Evolutionary conservation across 169 alveolate species (phyloP).

Genomic region (Cytauxzoon felis): DNA sequence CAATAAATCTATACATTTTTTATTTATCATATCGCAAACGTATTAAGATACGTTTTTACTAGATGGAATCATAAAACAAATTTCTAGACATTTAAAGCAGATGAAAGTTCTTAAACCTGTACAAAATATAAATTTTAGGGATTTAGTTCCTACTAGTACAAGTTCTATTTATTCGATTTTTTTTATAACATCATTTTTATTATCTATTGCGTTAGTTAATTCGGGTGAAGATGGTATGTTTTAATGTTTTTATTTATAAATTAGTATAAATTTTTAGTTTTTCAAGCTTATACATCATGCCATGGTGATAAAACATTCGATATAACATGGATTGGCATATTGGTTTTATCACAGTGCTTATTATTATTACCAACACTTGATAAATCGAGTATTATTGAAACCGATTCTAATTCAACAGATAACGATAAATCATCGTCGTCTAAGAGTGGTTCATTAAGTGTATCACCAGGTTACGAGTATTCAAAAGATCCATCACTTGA

Average conservation of each 20-base stretch:
- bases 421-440: too few relatives aligned
- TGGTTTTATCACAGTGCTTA: slow-evolving; percentile 32
- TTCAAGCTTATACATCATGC: slow-evolving; percentile 46
- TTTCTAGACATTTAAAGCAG: too few relatives aligned
- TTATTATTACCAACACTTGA: slow-evolving; percentile 20
- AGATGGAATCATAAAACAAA: too few relatives aligned
- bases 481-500: too few relatives aligned
- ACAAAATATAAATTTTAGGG: too few relatives aligned
- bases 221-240: slow-evolving; percentile 38
- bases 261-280: slow-evolving; percentile 17
- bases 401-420: too few relatives aligned
- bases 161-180: slow-evolving; percentile 41
- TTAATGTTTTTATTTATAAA: not conserved
- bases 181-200: slow-evolving; percentile 11
- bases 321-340: slow-evolving; percentile 27
- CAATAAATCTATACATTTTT: not conserved
- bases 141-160: slow-evolving; percentile 22
- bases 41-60: too few relatives aligned
- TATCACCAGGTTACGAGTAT: too few relatives aligned
- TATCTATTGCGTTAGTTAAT: slow-evolving; percentile 38
- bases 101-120: too few relatives aligned
- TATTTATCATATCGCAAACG: not conserved
- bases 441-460: too few relatives aligned
- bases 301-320: slow-evolving; percentile 28
- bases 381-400: not conserved